Percentiles rank a stretch among this genome's conserved stretches.
These are phyloP conservation scores for Helotiales sp. DNA, from an alignment of 2,329 filamentous ascomycete species.

Conservation along the genomic window DNA sequence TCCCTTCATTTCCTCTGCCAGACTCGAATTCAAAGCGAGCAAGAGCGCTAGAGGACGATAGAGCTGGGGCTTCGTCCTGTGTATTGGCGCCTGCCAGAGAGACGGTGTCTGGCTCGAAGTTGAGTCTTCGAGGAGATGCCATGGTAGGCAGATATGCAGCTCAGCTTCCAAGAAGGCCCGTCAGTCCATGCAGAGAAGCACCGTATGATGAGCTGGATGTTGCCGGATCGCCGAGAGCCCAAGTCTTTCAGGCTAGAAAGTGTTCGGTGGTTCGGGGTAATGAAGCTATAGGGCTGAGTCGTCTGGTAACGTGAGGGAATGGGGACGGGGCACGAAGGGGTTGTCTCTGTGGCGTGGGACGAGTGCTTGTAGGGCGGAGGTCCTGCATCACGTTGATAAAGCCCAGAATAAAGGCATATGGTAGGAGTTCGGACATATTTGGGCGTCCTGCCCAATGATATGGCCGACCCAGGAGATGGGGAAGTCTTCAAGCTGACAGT, in stretches of 20 bases:
- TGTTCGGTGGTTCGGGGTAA: constrained; percentile 22
- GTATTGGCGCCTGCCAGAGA: constrained; percentile 23
- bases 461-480: not conserved
- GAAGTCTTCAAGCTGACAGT: not conserved
- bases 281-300: constrained; percentile 1
- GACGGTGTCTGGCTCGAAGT: constrained; percentile 22
- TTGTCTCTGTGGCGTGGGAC: constrained; percentile 1
- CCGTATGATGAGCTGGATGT: constrained; percentile 18
- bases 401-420: constrained; percentile 4
- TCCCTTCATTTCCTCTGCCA: constrained; percentile 75
- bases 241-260: constrained; percentile 18
- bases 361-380: not conserved
- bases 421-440: constrained; percentile 7
- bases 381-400: not conserved
- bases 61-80: constrained; percentile 41
- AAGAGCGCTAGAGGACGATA: constrained; percentile 58
- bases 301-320: not conserved
- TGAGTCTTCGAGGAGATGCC: constrained; percentile 28
- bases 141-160: constrained; percentile 23
- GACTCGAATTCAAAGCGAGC: constrained; percentile 86
- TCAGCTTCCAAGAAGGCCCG: constrained; percentile 20
- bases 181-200: constrained; percentile 27
- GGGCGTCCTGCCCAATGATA: constrained; percentile 9
- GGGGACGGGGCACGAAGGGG: constrained; percentile 4
- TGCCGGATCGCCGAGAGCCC: constrained; percentile 3